These are phyloP conservation scores for Botrytis paeoniae DNA, from an alignment of 2,329 filamentous ascomycete species.

Conservation along the genomic window DNA sequence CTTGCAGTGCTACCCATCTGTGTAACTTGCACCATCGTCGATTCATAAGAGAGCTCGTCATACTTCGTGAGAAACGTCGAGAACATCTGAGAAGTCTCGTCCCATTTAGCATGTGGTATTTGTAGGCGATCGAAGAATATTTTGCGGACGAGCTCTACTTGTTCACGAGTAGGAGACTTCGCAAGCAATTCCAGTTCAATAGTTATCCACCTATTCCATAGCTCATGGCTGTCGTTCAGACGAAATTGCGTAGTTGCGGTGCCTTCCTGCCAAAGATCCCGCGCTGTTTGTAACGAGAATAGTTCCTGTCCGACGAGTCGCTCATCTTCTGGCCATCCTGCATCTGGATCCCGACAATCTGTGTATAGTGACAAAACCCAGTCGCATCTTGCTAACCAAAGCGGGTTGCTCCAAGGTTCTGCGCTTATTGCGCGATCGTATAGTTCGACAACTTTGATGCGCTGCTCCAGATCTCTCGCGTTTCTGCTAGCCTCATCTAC, in stretches of 20 bases:
- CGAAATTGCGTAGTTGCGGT: constrained; percentile 71
- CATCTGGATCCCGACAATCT: constrained; percentile 56
- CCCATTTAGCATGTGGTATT: constrained; percentile 72
- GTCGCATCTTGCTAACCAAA: constrained; percentile 77
- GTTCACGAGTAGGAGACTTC: constrained; percentile 51
- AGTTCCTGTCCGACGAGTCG: constrained; percentile 65
- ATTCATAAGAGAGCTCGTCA: constrained; percentile 68
- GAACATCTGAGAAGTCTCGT: constrained; percentile 70
- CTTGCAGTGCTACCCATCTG: constrained; percentile 62
- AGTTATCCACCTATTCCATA: constrained; percentile 78
- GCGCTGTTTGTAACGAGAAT: constrained; percentile 65
- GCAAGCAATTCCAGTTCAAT: constrained; percentile 67
- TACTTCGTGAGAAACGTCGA: constrained; percentile 72
- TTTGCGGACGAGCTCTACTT: constrained; percentile 62
- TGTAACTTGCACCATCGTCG: constrained; percentile 67
- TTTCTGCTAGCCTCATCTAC: constrained; percentile 66
- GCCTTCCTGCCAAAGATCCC: constrained; percentile 69
- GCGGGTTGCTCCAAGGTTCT: constrained; percentile 68
- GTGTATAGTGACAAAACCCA: constrained; percentile 72
- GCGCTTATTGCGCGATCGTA: constrained; percentile 67
- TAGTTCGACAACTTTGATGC: constrained; percentile 67
- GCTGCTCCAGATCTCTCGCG: constrained; percentile 61
- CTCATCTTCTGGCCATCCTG: constrained; percentile 64
- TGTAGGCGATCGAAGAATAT: constrained; percentile 69
- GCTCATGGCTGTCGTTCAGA: constrained; percentile 69